Evolutionary conservation across 2,329 filamentous ascomycete species (phyloP).

Genomic region (Capronia coronata): DNA sequence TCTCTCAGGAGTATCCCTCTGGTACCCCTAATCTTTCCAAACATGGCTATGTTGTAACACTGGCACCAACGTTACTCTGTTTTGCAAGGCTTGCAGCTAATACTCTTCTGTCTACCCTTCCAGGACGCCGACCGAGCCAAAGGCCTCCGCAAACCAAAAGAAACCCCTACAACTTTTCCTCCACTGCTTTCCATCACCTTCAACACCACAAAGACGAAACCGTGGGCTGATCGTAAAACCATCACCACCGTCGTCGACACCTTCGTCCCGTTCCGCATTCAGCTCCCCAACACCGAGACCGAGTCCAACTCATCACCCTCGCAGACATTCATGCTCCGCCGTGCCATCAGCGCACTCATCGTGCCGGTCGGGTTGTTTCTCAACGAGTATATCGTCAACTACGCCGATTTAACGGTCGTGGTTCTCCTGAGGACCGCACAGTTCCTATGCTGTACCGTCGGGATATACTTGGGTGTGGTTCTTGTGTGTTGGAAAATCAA

Average conservation of each 20-base stretch:
- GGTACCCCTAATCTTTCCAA: too few species aligned
- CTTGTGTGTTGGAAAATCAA: background rate
- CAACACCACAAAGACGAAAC: background rate
- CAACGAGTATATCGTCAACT: background rate
- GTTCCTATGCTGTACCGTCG: background rate
- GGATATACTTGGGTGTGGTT: background rate
- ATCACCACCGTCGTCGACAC: background rate
- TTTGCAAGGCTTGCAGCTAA: too few species aligned
- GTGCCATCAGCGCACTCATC: constrained; percentile 3
- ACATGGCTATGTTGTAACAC: too few species aligned
- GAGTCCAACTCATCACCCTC: constrained; percentile 11
- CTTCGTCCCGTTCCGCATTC: background rate
- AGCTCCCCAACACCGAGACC: background rate
- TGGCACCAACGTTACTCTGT: too few species aligned
- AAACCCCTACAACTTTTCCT: background rate
- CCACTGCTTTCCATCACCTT: constrained; percentile 1
- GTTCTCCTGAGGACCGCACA: background rate
- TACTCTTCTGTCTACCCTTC: too few species aligned
- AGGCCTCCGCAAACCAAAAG: background rate
- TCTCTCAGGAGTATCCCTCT: too few species aligned
- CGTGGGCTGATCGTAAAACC: background rate
- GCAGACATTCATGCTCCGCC: constrained; percentile 5
- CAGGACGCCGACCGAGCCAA: constrained; percentile 1
- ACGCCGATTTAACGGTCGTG: background rate
- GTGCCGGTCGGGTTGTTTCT: constrained; percentile 1